A percentile compares a stretch with the other conserved stretches of the same genome.
Evolutionary conservation across 108 stramenopile species (phyloP).

Genomic region (Skeletonema tropicum): DNA sequence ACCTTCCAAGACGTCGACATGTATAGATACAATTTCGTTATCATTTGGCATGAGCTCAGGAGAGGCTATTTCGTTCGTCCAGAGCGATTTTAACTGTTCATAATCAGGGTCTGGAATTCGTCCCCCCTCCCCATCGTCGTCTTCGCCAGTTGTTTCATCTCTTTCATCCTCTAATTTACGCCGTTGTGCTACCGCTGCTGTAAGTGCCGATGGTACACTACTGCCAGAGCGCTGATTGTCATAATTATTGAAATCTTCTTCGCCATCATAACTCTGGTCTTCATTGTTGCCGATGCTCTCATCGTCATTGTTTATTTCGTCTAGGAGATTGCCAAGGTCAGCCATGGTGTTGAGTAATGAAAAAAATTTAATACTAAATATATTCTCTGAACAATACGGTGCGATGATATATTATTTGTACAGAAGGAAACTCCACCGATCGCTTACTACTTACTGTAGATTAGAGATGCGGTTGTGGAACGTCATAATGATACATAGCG

Average conservation of each 20-base stretch:
- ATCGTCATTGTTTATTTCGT: constrained; percentile 52
- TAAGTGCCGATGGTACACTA: constrained; percentile 29
- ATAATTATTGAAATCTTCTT: background rate
- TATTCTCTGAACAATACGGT: background rate
- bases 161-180: constrained; percentile 4
- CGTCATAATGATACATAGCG: too few relatives aligned
- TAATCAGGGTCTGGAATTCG: constrained; percentile 59
- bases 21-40: constrained; percentile 49
- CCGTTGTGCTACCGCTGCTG: constrained; percentile 19
- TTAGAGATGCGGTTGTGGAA: too few relatives aligned
- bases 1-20: constrained; percentile 51
- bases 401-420: too few relatives aligned
- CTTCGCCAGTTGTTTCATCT: background rate
- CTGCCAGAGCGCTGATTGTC: constrained; percentile 8
- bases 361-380: background rate
- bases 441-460: too few relatives aligned
- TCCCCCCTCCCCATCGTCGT: constrained; percentile 11
- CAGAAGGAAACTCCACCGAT: too few relatives aligned
- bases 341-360: constrained; percentile 63
- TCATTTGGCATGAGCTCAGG: constrained; percentile 73
- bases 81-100: constrained; percentile 58
- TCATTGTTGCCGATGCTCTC: constrained; percentile 25
- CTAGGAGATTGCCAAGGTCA: constrained; percentile 72
- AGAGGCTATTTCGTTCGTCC: constrained; percentile 67
- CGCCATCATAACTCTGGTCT: constrained; percentile 18